Conservation (phyloP, 257 asterid species). For the Echites panduratus region DNA sequence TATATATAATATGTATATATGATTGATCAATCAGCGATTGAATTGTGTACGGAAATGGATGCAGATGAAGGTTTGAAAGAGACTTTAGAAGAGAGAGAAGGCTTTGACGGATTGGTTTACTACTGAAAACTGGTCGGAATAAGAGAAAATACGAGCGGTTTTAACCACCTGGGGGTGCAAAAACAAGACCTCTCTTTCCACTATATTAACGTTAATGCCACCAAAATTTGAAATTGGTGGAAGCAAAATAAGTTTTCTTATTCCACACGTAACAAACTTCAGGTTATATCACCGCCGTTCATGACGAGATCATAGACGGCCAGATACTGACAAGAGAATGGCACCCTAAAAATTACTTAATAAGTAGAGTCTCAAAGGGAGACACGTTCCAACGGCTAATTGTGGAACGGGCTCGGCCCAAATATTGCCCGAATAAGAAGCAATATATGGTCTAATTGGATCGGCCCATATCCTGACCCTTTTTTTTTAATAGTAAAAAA, state of each 20-base stretch:
- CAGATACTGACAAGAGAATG: background rate
- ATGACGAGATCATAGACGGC: background rate
- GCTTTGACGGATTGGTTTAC: background rate
- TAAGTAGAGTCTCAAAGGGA: background rate
- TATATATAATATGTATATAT: background rate
- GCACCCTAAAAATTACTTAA: background rate
- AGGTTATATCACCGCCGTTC: background rate
- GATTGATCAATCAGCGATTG: constrained; percentile 1
- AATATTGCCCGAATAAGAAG: background rate
- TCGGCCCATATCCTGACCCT: background rate
- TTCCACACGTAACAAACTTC: background rate
- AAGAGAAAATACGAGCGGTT: constrained; percentile 16
- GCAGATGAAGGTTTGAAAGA: background rate
- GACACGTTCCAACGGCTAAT: background rate
- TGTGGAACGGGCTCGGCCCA: background rate
- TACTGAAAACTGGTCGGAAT: background rate
- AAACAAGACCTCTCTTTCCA: constrained; percentile 4
- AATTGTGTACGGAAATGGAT: background rate
- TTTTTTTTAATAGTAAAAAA: no score
- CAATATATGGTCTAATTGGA: background rate
- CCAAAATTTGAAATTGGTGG: constrained; percentile 15
- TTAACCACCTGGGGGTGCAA: constrained; percentile 10
- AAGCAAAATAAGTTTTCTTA: background rate
- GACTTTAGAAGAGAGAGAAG: background rate
- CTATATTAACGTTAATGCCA: constrained; percentile 34